A percentile compares a stretch with the other conserved stretches of the same genome.
These are phyloP conservation scores for Rhynchospora tenuis DNA, from an alignment of 176 grass and related monocot genomes.

Conservation along the genomic window DNA sequence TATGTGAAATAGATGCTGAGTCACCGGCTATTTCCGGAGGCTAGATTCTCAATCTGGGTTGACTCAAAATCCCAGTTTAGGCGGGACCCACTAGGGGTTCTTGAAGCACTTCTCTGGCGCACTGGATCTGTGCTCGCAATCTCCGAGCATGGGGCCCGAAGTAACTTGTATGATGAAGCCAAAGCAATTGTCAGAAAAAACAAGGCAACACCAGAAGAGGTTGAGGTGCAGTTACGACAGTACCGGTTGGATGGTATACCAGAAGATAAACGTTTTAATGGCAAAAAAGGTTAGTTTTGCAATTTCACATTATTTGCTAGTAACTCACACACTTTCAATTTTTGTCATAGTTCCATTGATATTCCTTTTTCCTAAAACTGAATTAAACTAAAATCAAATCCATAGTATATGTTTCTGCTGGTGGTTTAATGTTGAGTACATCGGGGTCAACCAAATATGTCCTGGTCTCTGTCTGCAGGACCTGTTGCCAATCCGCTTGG, in stretches of 20 bases:
- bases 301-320: background rate
- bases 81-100: slow-evolving; percentile 68
- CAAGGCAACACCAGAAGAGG: slow-evolving; percentile 90
- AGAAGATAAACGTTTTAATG: slow-evolving; percentile 66
- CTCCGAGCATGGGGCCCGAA: slow-evolving; percentile 85
- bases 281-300: slow-evolving; percentile 67
- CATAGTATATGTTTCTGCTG: background rate
- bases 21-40: slow-evolving; percentile 81
- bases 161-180: slow-evolving; percentile 81
- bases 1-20: slow-evolving; percentile 63
- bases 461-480: background rate
- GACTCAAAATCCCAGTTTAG: slow-evolving; percentile 95
- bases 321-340: background rate
- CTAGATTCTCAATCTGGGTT: slow-evolving; percentile 89
- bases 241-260: slow-evolving; percentile 74
- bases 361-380: background rate
- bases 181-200: slow-evolving; percentile 88
- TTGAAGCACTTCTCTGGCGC: slow-evolving; percentile 77
- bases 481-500: background rate
- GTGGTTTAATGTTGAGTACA: background rate
- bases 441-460: background rate
- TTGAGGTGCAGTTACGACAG: slow-evolving; percentile 63
- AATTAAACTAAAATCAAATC: background rate
- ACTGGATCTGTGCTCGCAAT: slow-evolving; percentile 80
- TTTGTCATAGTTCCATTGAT: background rate